Conservation (phyloP, 106 monocot genomes). For the Triglochin maritima region DNA sequence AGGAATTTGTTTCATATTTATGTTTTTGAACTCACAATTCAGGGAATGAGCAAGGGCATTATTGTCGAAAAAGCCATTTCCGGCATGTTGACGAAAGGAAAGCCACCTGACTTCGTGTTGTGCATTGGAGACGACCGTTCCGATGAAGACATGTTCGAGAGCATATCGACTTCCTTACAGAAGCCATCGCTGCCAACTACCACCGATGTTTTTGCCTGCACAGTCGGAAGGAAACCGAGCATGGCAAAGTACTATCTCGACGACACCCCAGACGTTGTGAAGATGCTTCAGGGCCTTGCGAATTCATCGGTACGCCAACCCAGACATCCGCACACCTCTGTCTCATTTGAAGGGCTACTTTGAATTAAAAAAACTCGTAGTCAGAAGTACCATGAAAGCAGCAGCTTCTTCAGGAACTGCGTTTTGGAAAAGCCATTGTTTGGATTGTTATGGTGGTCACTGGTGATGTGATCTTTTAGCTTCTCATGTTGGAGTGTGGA, state of each 20-base stretch:
- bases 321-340: slow-evolving; percentile 1
- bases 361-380: not conserved
- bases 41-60: slow-evolving; percentile 68
- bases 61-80: slow-evolving; percentile 35
- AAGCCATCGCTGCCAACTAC: slow-evolving; percentile 20
- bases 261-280: slow-evolving; percentile 46
- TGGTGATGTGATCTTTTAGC: too few species aligned
- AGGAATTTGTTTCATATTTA: not conserved
- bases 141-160: slow-evolving; percentile 76
- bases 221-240: slow-evolving; percentile 58
- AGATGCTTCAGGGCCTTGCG: slow-evolving; percentile 53
- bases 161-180: slow-evolving; percentile 19
- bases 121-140: slow-evolving; percentile 71
- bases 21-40: not conserved
- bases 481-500: too few species aligned
- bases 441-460: too few species aligned
- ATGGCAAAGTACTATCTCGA: slow-evolving; percentile 67
- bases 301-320: slow-evolving; percentile 2
- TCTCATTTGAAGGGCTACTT: slow-evolving; percentile 19
- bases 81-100: slow-evolving; percentile 28
- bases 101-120: slow-evolving; percentile 41
- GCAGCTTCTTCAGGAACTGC: too few species aligned
- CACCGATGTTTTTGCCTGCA: slow-evolving; percentile 57
- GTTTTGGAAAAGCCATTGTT: too few species aligned
- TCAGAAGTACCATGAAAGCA: too few species aligned